Evolutionary conservation across 805 yeast genomes (phyloP), one percentile per base, ranked within the genome.

Genomic region (Scheffersomyces coipomensis): DNA sequence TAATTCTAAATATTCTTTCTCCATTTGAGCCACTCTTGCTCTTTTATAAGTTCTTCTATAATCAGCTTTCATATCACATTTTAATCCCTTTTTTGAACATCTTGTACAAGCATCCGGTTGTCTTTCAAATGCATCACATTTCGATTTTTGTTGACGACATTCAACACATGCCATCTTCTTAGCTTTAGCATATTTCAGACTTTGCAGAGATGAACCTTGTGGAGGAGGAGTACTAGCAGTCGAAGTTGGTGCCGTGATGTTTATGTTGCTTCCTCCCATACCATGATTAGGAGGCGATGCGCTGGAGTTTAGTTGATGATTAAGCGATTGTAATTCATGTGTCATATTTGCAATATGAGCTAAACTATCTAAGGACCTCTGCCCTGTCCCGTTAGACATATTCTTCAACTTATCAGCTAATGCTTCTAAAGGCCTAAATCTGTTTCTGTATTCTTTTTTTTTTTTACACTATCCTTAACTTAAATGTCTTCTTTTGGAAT

Each of bases 91-190:
- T 56, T 84, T 85, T 8, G 66, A 55, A 59, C 99, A 93, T 44
- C 96, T 71, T 0, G 91, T 70, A 53, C 99, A 93, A 1, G 96
- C 86, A 7, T 69, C 69, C 0, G 96, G 96, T 23, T 81, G 77
- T 36, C 69, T 72, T 42, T 79, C 89, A 47, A 73, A 78, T 10
- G 96, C 95, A 63, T 90, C 96, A 65, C 97, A 90, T 52, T 81
- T 79, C 25, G 89, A 83, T 63, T 93, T 93, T 59, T 91, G 99
- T 62, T 93, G 98, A 11, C 98, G 78, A 58, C 99, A 93, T 53
- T 91, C 96, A 1, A 88, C 88, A 68, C 99, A 93, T 0, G 98
- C 98, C 57, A 89, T 79, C 40, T 80, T 72, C 57, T 81, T 83
- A 29, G 59, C 49, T 37, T 51, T 62, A 2, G 48, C 45, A 5